Percentiles rank a stretch among this genome's conserved stretches.
Evolutionary conservation across 345 rosid genomes (phyloP).

Genomic region (Brassica nigra): DNA sequence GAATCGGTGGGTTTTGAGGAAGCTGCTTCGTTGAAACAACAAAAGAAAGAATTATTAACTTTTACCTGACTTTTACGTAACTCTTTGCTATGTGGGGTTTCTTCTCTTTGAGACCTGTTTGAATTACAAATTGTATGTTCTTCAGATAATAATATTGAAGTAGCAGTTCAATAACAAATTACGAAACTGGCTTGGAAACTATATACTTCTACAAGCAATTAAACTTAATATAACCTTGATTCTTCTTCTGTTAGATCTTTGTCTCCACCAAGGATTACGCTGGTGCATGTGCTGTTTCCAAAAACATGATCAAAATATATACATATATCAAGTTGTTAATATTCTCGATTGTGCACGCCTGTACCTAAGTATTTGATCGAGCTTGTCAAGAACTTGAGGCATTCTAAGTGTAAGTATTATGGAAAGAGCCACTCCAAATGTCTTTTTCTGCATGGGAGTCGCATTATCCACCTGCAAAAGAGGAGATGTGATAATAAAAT

Average conservation of each 20-base stretch:
- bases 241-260: conserved; percentile 74
- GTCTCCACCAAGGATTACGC: conserved; percentile 75
- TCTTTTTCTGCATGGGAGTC: conserved; percentile 69
- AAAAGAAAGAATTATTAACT: not conserved
- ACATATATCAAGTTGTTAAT: not conserved
- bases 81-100: conserved; percentile 70
- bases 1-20: conserved; percentile 4
- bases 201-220: conserved; percentile 9
- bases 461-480: conserved; percentile 74
- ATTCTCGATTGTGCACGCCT: conserved; percentile 2
- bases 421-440: conserved; percentile 83
- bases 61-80: conserved; percentile 79
- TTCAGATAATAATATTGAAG: no score
- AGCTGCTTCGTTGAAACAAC: not conserved
- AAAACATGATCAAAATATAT: conserved; percentile 1
- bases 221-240: conserved; percentile 59
- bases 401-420: conserved; percentile 79
- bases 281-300: conserved; percentile 71
- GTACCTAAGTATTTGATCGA: conserved; percentile 90
- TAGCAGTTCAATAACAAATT: not conserved
- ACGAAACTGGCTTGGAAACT: not conserved
- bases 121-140: conserved; percentile 52
- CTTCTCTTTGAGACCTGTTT: conserved; percentile 65
- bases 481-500: not conserved
- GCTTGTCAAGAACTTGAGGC: conserved; percentile 93